Base-by-base conservation (phyloP, 306 rosid species). In the Begonia masoniana region DNA sequence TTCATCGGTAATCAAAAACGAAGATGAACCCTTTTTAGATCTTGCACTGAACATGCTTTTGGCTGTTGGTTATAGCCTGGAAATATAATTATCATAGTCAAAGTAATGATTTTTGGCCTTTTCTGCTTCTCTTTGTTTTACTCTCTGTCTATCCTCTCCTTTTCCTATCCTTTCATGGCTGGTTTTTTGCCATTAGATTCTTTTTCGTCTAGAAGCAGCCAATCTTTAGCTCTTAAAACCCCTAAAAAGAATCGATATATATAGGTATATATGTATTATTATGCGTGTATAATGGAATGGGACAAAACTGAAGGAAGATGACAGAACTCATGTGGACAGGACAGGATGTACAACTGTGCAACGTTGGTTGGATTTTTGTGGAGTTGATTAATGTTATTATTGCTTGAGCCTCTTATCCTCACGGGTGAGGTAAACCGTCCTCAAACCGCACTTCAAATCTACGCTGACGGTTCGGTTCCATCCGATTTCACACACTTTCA, bases 301-400 rank as follows among this genome's bases (percentile, higher is more conserved):
- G 0, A 17, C 61, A 51, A 62, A 54, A 19, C 24, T 5, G 23
- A 10, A 13, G 8, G 15, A 43, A 56, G 51, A 42, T 21, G 19
- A 47, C 39, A 42, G 51, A 24, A 31, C 47, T 21, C 51, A 50
- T 53, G 59, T 60, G 62, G 52, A 15, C 39, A 19, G 41, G 62
- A 64, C 61, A 42, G 8, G 9, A 31, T 31, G 23, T 48, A 43
- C 43, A 59, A 55, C 47, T 57, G 53, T 64, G 35, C 59, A 65
- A 54, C n/a, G 1, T 17, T 55, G 39, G 21, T 74, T 54, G 69
- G 65, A 69, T 54, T 35, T 70, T 31, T 45, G n/a, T 43, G 11
- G 3, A n/a, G 16, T 43, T 8, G 12, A 15, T 45, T 3, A 7
- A 31, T 31, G 39, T 1, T 14, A 45, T 45, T 10, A 10, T 45